A percentile compares a stretch with the other conserved stretches of the same genome.
Conservation (phyloP, 495 filamentous ascomycete species). For the Penicillium alfredii region DNA sequence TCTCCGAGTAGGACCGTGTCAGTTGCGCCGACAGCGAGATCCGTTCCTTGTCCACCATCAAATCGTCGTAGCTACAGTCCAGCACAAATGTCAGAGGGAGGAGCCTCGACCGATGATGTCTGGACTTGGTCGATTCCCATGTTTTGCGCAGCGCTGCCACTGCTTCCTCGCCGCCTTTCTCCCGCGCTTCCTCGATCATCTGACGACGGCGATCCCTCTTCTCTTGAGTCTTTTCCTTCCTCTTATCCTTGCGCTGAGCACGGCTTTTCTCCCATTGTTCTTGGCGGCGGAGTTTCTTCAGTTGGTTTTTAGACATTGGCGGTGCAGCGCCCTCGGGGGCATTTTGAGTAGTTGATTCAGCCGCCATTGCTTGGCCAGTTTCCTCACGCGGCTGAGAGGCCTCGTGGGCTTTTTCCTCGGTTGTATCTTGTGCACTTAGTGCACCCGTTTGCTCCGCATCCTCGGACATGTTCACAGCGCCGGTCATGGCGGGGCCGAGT, state of each 20-base stretch:
- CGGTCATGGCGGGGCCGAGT: constrained; percentile 30
- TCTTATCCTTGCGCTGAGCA: constrained; percentile 60
- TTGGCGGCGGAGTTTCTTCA: constrained; percentile 63
- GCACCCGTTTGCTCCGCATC: constrained; percentile 8
- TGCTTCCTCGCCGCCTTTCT: constrained; percentile 24
- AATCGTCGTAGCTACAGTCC: constrained; percentile 86
- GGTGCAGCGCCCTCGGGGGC: constrained; percentile 17
- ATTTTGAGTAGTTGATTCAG: constrained; percentile 9
- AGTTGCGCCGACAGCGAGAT: constrained; percentile 77
- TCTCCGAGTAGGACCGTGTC: constrained; percentile 83
- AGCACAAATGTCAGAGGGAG: constrained; percentile 75
- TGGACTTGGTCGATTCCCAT: constrained; percentile 21
- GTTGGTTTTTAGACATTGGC: constrained; percentile 69
- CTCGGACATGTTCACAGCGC: constrained; percentile 18
- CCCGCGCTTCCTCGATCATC: constrained; percentile 29
- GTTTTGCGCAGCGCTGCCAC: constrained; percentile 31
- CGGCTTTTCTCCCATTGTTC: constrained; percentile 63
- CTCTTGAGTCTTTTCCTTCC: constrained; percentile 64
- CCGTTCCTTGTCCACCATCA: constrained; percentile 80
- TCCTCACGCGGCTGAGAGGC: constrained; percentile 3
- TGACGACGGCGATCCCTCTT: constrained; percentile 54
- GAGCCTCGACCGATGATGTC: constrained; percentile 36
- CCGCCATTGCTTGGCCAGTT: neutral
- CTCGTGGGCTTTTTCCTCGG: constrained; percentile 4
- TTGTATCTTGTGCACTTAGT: constrained; percentile 1